Evolutionary conservation across 2,329 filamentous ascomycete species (phyloP), one percentile per base, ranked within the genome.

Genomic region (Clonostachys sp.): DNA sequence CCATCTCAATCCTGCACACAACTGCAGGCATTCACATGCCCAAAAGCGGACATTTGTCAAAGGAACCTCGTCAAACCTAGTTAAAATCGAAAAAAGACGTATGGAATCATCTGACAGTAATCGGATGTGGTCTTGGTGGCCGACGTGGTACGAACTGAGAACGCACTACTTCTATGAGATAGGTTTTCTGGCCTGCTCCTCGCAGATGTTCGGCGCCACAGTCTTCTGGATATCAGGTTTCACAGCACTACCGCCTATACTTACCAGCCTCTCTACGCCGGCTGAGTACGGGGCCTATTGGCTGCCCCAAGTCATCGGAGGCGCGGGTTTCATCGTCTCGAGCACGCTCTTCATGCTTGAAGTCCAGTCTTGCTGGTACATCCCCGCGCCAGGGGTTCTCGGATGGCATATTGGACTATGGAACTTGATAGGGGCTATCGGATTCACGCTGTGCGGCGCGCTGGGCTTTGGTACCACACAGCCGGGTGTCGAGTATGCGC

Each of bases 391-490:
- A 3, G 56, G 59, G 12, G 65, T 78, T 2, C 67, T 86, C 3
- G 83, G 83, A 3, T 86, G 82, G 83, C 80, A 85, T 60, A 75
- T 86, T 51, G 82, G 80, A 1, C 60, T 75, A 9, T 86, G 80
- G 79, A 86, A 85, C 55, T 57, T 83, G 7, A 65, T 85, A 18
- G 83, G 83, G 2, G 74, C 74, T 3, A 53, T 84, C 33, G 82
- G 82, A 1, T 86, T 84, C 58, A 83, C 78, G 6, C 64, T 81
- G 1, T 80, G 76, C 50, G 78, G 76, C 9, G 75, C 73, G 5
- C 59, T 81, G 30, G 79, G 78, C 1, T 78, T 74, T 47, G 75
- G 63, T 16, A 57, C 57, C 6, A 67, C 34, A 45, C 54, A 5
- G 44, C 52, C 12, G 51, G 65, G 65, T 45, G 65, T 34, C 24